Evolutionary conservation across 371 early-diverging fungal species (phyloP).

Genomic region (Parasitella parasitica): DNA sequence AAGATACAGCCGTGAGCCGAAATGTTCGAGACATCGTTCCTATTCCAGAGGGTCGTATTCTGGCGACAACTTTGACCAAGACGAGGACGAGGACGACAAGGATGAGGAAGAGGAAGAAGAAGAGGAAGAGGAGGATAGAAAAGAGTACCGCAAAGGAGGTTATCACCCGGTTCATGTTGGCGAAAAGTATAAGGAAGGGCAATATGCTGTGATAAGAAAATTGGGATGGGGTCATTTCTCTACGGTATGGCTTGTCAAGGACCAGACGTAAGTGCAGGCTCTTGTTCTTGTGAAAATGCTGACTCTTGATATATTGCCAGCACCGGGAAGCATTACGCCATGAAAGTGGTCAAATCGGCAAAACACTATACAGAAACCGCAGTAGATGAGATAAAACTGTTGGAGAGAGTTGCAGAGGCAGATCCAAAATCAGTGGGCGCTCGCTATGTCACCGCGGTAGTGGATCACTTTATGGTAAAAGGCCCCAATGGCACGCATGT

Average conservation of each 20-base stretch:
- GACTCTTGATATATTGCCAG: slow-evolving; percentile 26
- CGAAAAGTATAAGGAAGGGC: slow-evolving; percentile 77
- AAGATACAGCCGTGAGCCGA: not conserved
- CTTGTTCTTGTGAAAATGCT: not conserved
- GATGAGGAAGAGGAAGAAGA: slow-evolving; percentile 13
- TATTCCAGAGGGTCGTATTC: slow-evolving; percentile 16
- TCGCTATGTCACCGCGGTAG: slow-evolving; percentile 76
- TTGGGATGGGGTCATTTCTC: slow-evolving; percentile 99
- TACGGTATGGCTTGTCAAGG: slow-evolving; percentile 95
- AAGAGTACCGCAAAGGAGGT: slow-evolving; percentile 92
- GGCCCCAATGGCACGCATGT: slow-evolving; percentile 95
- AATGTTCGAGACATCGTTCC: slow-evolving; percentile 6
- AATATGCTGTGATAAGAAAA: slow-evolving; percentile 87
- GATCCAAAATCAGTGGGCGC: slow-evolving; percentile 64
- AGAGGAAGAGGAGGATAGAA: slow-evolving; percentile 84
- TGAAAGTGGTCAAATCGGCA: slow-evolving; percentile 96
- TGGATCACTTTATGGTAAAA: slow-evolving; percentile 84
- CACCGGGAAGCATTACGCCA: slow-evolving; percentile 81
- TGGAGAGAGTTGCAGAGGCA: slow-evolving; percentile 72
- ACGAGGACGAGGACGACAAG: slow-evolving; percentile 6
- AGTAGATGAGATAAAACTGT: slow-evolving; percentile 91
- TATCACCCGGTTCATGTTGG: slow-evolving; percentile 93
- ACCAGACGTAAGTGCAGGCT: slow-evolving; percentile 56
- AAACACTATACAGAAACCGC: slow-evolving; percentile 96
- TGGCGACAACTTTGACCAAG: not conserved